These are phyloP conservation scores for Cryptococcus depauperatus DNA, from an alignment of 1,284 basidiomycete genomes.

Conservation along the genomic window DNA sequence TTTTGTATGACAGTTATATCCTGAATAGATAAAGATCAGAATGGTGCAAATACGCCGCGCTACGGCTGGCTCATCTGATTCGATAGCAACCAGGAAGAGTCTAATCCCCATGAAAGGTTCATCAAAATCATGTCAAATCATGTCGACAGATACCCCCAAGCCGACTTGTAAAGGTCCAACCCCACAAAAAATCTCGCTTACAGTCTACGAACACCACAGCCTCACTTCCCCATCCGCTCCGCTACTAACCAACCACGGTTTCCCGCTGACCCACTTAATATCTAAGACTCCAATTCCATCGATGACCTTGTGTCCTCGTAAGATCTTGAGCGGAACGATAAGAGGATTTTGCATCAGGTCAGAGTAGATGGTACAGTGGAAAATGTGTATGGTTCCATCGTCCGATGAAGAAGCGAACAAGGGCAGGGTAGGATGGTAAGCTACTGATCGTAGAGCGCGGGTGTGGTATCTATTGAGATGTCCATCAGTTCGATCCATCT, in stretches of 20 bases:
- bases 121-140: no score
- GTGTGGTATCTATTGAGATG: constrained; percentile 68
- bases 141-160: no score
- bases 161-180: no score
- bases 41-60: no score
- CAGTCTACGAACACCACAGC: constrained; percentile 58
- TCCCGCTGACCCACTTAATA: constrained; percentile 75
- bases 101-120: no score
- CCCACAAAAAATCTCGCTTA: no score
- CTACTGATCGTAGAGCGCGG: constrained; percentile 80
- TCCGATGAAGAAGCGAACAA: constrained; percentile 93
- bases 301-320: constrained; percentile 75
- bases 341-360: constrained; percentile 93
- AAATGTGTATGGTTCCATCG: constrained; percentile 93
- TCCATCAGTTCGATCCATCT: background rate
- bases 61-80: no score
- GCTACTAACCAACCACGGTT: constrained; percentile 88
- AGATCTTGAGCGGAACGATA: constrained; percentile 93
- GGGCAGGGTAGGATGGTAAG: constrained; percentile 90
- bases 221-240: constrained; percentile 86
- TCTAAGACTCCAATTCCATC: constrained; percentile 88
- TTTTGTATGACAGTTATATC: no score
- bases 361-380: constrained; percentile 89
- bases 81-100: no score
- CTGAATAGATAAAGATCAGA: no score